These are phyloP conservation scores for Plectranthus barbatus DNA, from an alignment of 257 asterid species.

Conservation along the genomic window DNA sequence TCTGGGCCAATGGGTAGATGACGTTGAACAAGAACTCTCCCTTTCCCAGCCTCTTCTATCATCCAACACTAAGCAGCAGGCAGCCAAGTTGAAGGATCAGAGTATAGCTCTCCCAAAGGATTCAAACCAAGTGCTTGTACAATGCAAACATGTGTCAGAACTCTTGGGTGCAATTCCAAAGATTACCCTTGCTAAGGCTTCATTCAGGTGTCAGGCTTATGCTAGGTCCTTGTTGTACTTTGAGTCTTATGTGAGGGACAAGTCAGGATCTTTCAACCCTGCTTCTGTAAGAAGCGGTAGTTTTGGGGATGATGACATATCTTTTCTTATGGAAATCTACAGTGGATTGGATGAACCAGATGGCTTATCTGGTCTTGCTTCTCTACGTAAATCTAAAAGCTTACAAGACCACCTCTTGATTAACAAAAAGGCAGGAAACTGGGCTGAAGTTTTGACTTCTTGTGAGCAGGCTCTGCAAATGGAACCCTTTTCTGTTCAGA, in stretches of 20 bases:
- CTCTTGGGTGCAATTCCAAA: constrained; percentile 87
- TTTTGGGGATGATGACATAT: constrained; percentile 85
- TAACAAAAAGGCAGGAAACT: constrained; percentile 87
- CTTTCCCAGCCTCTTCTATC: constrained; percentile 71
- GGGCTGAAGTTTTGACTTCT: constrained; percentile 95
- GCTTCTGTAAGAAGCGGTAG: constrained; percentile 77
- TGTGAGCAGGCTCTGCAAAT: constrained; percentile 97
- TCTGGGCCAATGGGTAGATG: constrained; percentile 99
- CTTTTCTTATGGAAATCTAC: constrained; percentile 82
- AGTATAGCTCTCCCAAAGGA: constrained; percentile 26
- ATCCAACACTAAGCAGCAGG: constrained; percentile 48
- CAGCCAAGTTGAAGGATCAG: constrained; percentile 53
- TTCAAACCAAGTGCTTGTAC: constrained; percentile 56
- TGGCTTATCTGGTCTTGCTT: constrained; percentile 92
- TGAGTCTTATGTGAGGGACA: constrained; percentile 78
- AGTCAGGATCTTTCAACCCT: constrained; percentile 88
- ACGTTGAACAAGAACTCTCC: constrained; percentile 81
- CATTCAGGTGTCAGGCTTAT: constrained; percentile 95
- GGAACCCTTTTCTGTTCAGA: constrained; percentile 77
- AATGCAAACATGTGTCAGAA: constrained; percentile 74
- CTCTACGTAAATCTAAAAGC: constrained; percentile 74
- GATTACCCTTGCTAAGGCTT: constrained; percentile 83
- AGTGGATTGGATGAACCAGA: constrained; percentile 94
- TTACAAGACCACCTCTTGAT: constrained; percentile 83
- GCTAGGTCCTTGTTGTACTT: constrained; percentile 88